These are phyloP conservation scores for Apiotrichum veenhuisii DNA, from an alignment of 1,284 basidiomycete genomes.

Conservation along the genomic window DNA sequence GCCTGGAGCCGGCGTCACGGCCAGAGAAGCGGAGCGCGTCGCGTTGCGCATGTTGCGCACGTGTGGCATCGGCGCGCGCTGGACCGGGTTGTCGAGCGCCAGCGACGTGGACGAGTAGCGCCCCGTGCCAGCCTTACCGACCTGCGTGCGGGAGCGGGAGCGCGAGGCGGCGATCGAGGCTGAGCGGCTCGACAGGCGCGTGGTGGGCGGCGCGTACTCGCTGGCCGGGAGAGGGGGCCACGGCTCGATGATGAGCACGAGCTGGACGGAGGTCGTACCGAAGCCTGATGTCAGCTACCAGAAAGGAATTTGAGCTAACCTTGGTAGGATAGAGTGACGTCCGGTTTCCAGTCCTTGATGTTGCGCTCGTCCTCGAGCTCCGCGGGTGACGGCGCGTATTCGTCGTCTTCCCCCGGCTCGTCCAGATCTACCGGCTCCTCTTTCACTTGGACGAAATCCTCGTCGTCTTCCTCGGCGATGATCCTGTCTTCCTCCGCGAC, in stretches of 20 bases:
- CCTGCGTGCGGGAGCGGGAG: constrained; percentile 28
- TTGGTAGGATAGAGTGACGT: constrained; percentile 39
- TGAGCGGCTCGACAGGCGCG: constrained; percentile 41
- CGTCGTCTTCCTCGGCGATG: constrained; percentile 14
- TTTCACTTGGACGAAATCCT: constrained; percentile 24
- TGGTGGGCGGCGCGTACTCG: constrained; percentile 43
- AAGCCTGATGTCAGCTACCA: constrained; percentile 29
- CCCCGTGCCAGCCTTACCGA: constrained; percentile 14
- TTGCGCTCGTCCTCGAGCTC: constrained; percentile 26
- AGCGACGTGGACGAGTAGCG: constrained; percentile 37
- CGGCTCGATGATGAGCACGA: constrained; percentile 47
- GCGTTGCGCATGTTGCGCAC: constrained; percentile 42
- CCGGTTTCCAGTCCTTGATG: constrained; percentile 48
- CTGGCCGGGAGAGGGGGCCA: constrained; percentile 40
- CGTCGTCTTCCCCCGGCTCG: neutral
- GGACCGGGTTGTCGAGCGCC: constrained; percentile 14
- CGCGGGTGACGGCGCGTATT: neutral
- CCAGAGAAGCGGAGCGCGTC: constrained; percentile 31
- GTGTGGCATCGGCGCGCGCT: neutral
- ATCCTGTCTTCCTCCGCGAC: constrained; percentile 10
- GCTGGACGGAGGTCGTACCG: constrained; percentile 44
- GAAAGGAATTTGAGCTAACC: constrained; percentile 24
- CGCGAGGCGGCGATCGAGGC: constrained; percentile 33
- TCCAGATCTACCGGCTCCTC: constrained; percentile 18
- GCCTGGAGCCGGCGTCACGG: constrained; percentile 14